Evolutionary conservation across 2,329 filamentous ascomycete species (phyloP).

Genomic region (Dactylonectria estremocensis): DNA sequence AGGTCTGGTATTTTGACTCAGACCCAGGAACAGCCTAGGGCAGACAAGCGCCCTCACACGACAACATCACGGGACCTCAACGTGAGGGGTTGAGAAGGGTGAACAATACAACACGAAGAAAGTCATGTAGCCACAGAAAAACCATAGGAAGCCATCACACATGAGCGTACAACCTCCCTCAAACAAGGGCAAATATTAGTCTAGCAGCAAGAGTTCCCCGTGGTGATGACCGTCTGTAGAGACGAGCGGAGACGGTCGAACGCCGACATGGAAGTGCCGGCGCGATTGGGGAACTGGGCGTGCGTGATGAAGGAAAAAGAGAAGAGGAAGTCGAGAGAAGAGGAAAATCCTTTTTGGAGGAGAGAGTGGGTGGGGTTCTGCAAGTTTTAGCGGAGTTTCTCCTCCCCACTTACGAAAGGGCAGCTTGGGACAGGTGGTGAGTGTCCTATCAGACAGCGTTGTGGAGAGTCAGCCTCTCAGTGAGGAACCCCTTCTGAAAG

Average conservation of each 20-base stretch:
- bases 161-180: slow-evolving; percentile 59
- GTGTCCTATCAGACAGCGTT: slow-evolving; percentile 1
- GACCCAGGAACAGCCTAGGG: neutral
- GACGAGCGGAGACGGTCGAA: slow-evolving; percentile 39
- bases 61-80: neutral
- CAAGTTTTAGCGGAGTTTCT: neutral
- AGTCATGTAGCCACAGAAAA: slow-evolving; percentile 58
- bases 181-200: slow-evolving; percentile 58
- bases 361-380: neutral
- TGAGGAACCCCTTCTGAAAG: neutral
- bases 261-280: slow-evolving; percentile 45
- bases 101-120: neutral
- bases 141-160: slow-evolving; percentile 62
- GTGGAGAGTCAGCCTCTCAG: neutral
- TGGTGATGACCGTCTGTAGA: slow-evolving; percentile 44
- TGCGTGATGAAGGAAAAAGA: slow-evolving; percentile 50
- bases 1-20: neutral
- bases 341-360: neutral
- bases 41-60: neutral
- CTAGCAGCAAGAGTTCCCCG: slow-evolving; percentile 53
- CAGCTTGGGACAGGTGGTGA: neutral
- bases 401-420: neutral
- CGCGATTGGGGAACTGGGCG: slow-evolving; percentile 48
- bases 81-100: too few relatives aligned
- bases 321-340: slow-evolving; percentile 18